Conservation (phyloP, 164 flowering plant species). For the Annona squamosa region DNA sequence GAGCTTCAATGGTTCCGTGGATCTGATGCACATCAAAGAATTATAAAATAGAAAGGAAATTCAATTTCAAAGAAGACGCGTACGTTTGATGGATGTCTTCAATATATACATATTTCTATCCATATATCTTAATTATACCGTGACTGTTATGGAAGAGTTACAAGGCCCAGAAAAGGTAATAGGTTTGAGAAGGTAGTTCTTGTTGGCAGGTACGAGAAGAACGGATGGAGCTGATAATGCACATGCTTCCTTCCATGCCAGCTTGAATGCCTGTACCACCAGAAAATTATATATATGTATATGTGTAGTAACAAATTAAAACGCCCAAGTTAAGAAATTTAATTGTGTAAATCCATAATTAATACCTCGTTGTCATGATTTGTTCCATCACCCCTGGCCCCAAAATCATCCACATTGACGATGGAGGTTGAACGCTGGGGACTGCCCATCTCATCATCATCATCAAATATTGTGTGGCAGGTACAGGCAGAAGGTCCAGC, state of each 20-base stretch:
- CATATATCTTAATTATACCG: constrained; percentile 30
- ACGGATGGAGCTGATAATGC: constrained; percentile 23
- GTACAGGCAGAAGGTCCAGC: constrained; percentile 1
- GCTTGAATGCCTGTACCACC: constrained; percentile 46
- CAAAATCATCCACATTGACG: constrained; percentile 9
- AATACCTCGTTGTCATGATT: constrained; percentile 9
- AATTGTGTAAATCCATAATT: not conserved
- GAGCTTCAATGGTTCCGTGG: constrained; percentile 58
- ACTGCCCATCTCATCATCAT: not conserved
- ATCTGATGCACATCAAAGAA: constrained; percentile 33
- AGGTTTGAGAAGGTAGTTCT: constrained; percentile 50
- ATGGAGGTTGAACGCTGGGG: not conserved
- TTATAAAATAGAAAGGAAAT: not conserved
- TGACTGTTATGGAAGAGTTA: constrained; percentile 39
- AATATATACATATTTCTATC: not conserved
- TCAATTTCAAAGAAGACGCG: not conserved
- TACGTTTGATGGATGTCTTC: not conserved
- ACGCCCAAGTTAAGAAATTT: too few relatives aligned
- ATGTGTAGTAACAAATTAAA: too few relatives aligned
- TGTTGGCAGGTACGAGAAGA: constrained; percentile 45
- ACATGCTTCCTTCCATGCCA: constrained; percentile 72
- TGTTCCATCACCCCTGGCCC: constrained; percentile 14
- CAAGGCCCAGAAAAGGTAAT: constrained; percentile 73
- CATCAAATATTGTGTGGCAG: too few relatives aligned
- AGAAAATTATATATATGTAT: not conserved